Evolutionary conservation across 2,329 filamentous ascomycete species (phyloP), one percentile per base, ranked within the genome.

Genomic region (Aspergillus neotritici): DNA sequence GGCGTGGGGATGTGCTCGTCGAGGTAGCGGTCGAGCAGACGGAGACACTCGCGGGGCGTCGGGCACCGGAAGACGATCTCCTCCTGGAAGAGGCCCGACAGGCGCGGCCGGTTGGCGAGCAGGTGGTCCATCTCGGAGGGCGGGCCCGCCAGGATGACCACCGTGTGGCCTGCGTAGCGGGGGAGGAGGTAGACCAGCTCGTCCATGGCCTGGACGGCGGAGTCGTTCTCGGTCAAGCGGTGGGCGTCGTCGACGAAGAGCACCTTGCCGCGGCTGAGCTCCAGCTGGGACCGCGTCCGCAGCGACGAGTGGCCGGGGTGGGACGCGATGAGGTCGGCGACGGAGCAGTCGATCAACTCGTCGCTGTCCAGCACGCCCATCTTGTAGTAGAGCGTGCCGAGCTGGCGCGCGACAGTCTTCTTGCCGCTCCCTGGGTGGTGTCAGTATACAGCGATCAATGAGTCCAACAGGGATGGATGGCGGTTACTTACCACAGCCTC

Each of bases 211-310:
- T 44, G 41, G 4, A 37, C 17, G 21, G 46, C 39, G 15, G 34
- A 34, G n/a, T 52, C 51, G 17, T 25, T 41, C 8, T 54, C 51
- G 6, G 31, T 41, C 5, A 54, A 37, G 9, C 50, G 44, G 29
- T 54, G 50, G 5, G 52, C 52, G 25, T 54, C 52, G 17, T 51
- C 48, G 12, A 54, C 28, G 25, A 49, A 51, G 30, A 54, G 43
- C 15, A 53, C 44, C 17, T 49, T 47, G 29, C 52, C 52, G 4
- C 43, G 43, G n/a, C 34, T 35, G 10, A 37, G 36, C 7, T 53
- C 48, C 14, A 54, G 41, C 21, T 46, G 50, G 9, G 40, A 37
- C 2, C 46, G 44, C 2, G 44, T 44, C 29, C 46, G 48, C 11
- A 43, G 29, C 3, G 46, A 49, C 8, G 43, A 41, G 25, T 44